Evolutionary conservation across 176 grass and related monocot species (phyloP), one percentile per base, ranked within the genome.

Genomic region (Luzula sylvatica): DNA sequence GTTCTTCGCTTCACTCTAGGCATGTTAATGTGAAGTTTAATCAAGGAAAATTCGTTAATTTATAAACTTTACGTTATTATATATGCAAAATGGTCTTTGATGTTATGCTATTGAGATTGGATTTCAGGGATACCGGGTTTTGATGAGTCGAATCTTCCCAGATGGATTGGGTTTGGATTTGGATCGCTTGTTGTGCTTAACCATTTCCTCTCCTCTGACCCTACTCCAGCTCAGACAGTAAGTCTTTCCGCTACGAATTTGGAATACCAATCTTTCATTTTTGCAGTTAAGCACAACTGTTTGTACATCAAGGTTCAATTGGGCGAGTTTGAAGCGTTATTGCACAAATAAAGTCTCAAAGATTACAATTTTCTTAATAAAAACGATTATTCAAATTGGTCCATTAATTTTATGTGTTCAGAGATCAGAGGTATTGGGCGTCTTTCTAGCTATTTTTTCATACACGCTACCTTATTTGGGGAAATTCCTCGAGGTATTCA

Each of bases 1-100:
- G 81, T 96, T 49, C 85, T 96, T 35, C 85, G 92, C 46, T 96
- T 96, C 81, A 89, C 92, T 51, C 81, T 96, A 61, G 88, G 88
- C 75, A 67, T 56, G 27, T 4, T 0, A 7, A 41, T 17, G 30
- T 2, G 5, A 9, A 35, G 9, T 32, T 32, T 32, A 3, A 4
- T 8, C 29, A 32, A 4, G 5, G 29, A 3, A 32, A 32, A 32
- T 32, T 8, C 8, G 3, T 39, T 5, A 56, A 56, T 6, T 27
- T 11, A 5, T 14, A 38, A 23, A 43, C 22, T 56, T 26, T 57
- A 30, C 32, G 8, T 16, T 60, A 6, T 39, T 22, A 23, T 21
- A 23, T 20, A 40, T 25, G 35, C 4, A 19, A 22, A 48, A 23
- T 25, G n/a, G 8, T 7, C 0, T 35, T 35, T 35, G 30, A 35